phyloP scores from a whole-genome alignment of 176 grass and related monocot genomes.

The Alopecurus myosuroides region DNA sequence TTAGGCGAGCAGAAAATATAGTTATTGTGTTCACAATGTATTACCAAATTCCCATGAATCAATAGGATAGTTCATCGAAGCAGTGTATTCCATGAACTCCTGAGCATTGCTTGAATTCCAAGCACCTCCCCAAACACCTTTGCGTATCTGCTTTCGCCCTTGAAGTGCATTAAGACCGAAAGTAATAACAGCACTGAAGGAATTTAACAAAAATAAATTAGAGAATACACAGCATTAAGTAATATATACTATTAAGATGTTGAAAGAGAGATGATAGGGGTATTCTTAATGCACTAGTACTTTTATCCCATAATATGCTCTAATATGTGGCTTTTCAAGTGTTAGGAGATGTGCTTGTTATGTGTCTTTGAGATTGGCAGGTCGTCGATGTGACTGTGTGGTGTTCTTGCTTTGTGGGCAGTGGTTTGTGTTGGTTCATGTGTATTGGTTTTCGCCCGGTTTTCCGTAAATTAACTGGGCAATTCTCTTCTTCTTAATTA shows the following conservation, averaged over 20 bases:
- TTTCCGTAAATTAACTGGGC: no score
- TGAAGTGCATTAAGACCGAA: slow-evolving; percentile 93
- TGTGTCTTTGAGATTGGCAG: no score
- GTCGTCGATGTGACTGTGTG: no score
- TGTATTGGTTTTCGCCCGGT: no score
- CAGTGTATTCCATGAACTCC: slow-evolving; percentile 71
- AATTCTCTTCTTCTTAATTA: no score
- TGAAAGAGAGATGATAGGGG: not conserved
- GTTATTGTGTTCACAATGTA: slow-evolving; percentile 3
- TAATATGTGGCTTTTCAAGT: no score
- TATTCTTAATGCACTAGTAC: not conserved
- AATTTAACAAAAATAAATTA: slow-evolving; percentile 23
- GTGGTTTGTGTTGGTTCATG: no score
- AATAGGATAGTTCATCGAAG: slow-evolving; percentile 61
- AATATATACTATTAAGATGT: not conserved
- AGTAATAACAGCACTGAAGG: slow-evolving; percentile 75
- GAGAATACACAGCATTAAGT: not conserved
- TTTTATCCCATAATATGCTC: not conserved
- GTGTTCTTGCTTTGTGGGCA: no score
- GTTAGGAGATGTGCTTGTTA: no score
- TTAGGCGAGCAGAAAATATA: not conserved
- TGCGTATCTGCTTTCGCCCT: slow-evolving; percentile 43
- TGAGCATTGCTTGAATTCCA: slow-evolving; percentile 85
- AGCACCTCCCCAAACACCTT: slow-evolving; percentile 53
- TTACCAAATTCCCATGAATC: slow-evolving; percentile 99